A percentile compares a stretch with the other conserved stretches of the same genome.
These are phyloP conservation scores for Trypanosoma vivax DNA, from an alignment of 208 protist species.

Conservation along the genomic window DNA sequence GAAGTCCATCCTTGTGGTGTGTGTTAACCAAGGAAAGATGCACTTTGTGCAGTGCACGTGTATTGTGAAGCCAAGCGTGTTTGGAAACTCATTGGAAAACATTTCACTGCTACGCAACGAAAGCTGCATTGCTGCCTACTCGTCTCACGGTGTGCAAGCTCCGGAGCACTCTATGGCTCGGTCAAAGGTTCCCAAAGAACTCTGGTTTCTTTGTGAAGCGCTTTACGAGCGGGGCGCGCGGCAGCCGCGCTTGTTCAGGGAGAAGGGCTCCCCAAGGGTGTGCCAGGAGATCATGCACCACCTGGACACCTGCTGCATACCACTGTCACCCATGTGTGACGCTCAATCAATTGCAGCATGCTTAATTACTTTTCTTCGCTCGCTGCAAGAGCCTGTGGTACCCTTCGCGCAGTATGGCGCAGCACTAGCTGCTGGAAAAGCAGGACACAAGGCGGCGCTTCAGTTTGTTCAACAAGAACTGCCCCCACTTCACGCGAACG, in stretches of 20 bases:
- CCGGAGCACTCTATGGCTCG: constrained; percentile 17
- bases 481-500: constrained; percentile 74
- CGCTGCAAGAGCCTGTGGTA: constrained; percentile 76
- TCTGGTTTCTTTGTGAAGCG: constrained; percentile 73
- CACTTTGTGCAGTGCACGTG: constrained; percentile 57
- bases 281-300: constrained; percentile 56
- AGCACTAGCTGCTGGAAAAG: constrained; percentile 47
- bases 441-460: constrained; percentile 42
- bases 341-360: constrained; percentile 52
- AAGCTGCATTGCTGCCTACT: constrained; percentile 60
- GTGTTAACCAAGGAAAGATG: constrained; percentile 45
- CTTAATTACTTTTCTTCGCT: constrained; percentile 66
- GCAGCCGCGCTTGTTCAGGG: constrained; percentile 54
- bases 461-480: constrained; percentile 57
- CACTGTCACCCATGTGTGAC: constrained; percentile 27
- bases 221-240: constrained; percentile 34
- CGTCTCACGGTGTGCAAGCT: constrained; percentile 26
- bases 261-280: constrained; percentile 27
- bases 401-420: constrained; percentile 53
- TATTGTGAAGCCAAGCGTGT: constrained; percentile 64
- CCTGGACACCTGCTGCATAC: constrained; percentile 42
- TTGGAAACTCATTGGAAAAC: constrained; percentile 76
- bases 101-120: constrained; percentile 43
- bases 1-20: constrained; percentile 45
- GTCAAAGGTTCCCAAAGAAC: constrained; percentile 82